These are phyloP conservation scores for Dictyostelium citrinum DNA, from an alignment of 78 protist species.

Conservation along the genomic window DNA sequence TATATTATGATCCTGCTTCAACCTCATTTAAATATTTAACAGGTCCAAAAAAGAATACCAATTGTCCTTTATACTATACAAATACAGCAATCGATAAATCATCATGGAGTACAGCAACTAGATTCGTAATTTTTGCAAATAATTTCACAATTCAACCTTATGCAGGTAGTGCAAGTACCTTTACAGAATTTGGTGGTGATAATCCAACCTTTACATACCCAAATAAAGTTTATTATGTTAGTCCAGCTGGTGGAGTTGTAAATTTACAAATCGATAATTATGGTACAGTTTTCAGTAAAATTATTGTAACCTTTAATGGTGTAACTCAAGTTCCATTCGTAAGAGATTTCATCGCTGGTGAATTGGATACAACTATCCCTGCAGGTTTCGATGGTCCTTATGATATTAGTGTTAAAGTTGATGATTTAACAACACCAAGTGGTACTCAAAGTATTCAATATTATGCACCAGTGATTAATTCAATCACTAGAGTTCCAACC, in stretches of 20 bases:
- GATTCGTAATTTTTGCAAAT: not conserved
- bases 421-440: not conserved
- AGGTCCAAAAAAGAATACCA: not conserved
- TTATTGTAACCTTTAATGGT: not conserved
- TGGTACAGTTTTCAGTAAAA: constrained; percentile 25
- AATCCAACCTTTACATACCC: not conserved
- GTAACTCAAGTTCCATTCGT: not conserved
- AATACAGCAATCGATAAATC: not conserved
- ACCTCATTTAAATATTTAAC: not conserved
- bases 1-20: not conserved
- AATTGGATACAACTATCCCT: not conserved
- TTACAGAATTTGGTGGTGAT: constrained; percentile 31
- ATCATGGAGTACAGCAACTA: not conserved
- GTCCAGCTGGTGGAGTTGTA: not conserved
- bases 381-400: constrained; percentile 38
- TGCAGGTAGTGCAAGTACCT: not conserved
- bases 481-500: not conserved
- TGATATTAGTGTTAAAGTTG: not conserved
- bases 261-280: constrained; percentile 13
- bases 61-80: not conserved
- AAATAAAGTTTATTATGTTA: not conserved
- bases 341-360: not conserved
- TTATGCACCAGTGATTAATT: not conserved
- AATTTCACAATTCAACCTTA: not conserved
- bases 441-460: not conserved